Percentiles rank a stretch among this genome's conserved stretches.
These are phyloP conservation scores for Coemansia sp. DNA, from an alignment of 192 early-diverging fungal species.

Conservation along the genomic window DNA sequence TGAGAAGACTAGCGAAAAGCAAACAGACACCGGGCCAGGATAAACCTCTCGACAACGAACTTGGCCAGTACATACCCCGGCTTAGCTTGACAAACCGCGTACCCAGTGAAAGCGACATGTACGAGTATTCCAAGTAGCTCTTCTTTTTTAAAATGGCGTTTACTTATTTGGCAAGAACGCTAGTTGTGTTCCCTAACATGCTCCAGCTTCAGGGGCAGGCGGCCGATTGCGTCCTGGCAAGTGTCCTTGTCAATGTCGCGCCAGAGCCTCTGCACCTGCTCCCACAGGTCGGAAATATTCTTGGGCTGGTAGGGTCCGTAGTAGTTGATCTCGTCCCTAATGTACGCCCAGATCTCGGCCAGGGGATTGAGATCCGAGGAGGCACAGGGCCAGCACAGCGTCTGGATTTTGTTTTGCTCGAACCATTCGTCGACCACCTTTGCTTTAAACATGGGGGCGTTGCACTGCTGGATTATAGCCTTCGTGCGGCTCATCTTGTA, in stretches of 20 bases:
- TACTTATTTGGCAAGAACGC: neutral
- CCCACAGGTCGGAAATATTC: too few species aligned
- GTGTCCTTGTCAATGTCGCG: too few species aligned
- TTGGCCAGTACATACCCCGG: conserved; percentile 1
- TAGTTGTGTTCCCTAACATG: too few species aligned
- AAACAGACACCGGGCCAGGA: neutral
- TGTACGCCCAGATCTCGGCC: too few species aligned
- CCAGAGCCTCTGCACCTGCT: too few species aligned
- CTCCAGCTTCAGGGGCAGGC: too few species aligned
- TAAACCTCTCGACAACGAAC: neutral
- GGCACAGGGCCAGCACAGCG: neutral
- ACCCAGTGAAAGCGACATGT: neutral
- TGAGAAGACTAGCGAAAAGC: neutral
- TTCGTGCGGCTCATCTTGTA: too few species aligned
- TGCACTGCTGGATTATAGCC: too few species aligned
- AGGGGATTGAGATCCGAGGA: neutral
- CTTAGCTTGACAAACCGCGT: conserved; percentile 1
- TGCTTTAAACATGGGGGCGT: too few species aligned
- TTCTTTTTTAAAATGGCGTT: neutral
- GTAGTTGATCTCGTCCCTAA: neutral
- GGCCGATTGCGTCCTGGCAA: too few species aligned
- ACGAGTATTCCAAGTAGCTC: neutral
- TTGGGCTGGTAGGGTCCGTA: neutral
- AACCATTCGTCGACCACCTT: too few species aligned
- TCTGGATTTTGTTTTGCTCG: too few species aligned